Base-by-base conservation (phyloP, 129 eudicot species). In the Silybum marianum region DNA sequence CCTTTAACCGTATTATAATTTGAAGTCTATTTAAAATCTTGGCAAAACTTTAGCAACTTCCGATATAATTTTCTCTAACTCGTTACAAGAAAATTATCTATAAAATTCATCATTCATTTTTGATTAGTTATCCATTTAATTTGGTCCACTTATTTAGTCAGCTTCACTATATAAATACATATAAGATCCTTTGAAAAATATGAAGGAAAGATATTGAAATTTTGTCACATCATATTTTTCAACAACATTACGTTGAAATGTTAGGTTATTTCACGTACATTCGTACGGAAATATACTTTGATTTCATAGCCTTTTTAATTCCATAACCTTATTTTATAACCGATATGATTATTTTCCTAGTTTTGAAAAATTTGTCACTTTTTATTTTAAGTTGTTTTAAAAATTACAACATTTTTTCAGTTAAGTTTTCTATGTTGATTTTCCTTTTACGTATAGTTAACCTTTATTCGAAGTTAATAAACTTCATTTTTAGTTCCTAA, bases 211-310 rank as follows among this genome's bases (percentile, higher is more conserved):
- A 4, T 14, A 14, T 51, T 51, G 39, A 9, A 73, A 9, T 14
- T 63, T 39, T 78, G 42, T 67, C 32, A 9, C 42, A 24, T 42
- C 58, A 38, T 70, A 71, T 32, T 48, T 69, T 80, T 54, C 71
- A 30, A 71, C 14, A 71, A 71, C 22, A 71, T 13, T 11, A 71
- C 11, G 58, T 70, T 79, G 83, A 34, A 62, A 60, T 19, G 28
- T 46, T 28, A 42, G 21, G 26, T 26, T 69, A 67, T 9, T 40
- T 78, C 16, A 69, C 32, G 32, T 69, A 44, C 40, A 6, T 6
- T 5, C 0, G 77, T 71, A 79, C 71, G 62, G 32, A 26, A 28
- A 34, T 42, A 3, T 69, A 71, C 22, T 3, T 25, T 69, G 46
- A 38, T 24, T 10, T 75, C 0, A 9, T 4, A 32, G 6, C 36